These are phyloP conservation scores for Hericium alpestre DNA, from an alignment of 768 basidiomycete species.

Conservation along the genomic window DNA sequence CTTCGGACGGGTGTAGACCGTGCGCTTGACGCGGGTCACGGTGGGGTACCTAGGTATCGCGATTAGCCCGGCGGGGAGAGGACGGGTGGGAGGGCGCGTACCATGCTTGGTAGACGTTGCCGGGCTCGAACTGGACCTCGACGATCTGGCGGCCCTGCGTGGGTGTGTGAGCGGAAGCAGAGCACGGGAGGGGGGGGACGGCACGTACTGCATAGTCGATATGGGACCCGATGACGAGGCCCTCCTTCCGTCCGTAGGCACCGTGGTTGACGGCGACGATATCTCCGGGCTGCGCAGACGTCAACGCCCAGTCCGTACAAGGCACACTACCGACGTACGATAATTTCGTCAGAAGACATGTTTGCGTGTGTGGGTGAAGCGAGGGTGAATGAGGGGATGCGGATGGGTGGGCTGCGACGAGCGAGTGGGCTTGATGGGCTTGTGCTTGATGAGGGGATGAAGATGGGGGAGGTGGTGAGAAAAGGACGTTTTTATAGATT, in stretches of 20 bases:
- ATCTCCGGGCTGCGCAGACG: constrained; percentile 52
- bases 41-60: constrained; percentile 51
- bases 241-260: constrained; percentile 55
- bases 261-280: constrained; percentile 68
- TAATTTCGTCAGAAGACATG: constrained; percentile 4
- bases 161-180: background rate
- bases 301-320: background rate
- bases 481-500: background rate
- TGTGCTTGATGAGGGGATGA: background rate
- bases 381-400: background rate
- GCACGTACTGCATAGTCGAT: constrained; percentile 54
- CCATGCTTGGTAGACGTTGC: constrained; percentile 62
- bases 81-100: constrained; percentile 12
- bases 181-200: background rate
- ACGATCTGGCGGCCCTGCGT: constrained; percentile 70
- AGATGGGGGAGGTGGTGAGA: background rate
- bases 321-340: constrained; percentile 14
- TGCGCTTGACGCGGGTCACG: constrained; percentile 69
- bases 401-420: background rate
- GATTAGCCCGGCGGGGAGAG: background rate
- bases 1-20: constrained; percentile 40
- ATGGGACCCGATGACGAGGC: constrained; percentile 70
- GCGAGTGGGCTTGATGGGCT: background rate
- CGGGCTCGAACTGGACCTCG: constrained; percentile 68
- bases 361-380: background rate